Conservation (phyloP, 2,329 filamentous ascomycete genomes). For the Ascochyta clinopodiicola region DNA sequence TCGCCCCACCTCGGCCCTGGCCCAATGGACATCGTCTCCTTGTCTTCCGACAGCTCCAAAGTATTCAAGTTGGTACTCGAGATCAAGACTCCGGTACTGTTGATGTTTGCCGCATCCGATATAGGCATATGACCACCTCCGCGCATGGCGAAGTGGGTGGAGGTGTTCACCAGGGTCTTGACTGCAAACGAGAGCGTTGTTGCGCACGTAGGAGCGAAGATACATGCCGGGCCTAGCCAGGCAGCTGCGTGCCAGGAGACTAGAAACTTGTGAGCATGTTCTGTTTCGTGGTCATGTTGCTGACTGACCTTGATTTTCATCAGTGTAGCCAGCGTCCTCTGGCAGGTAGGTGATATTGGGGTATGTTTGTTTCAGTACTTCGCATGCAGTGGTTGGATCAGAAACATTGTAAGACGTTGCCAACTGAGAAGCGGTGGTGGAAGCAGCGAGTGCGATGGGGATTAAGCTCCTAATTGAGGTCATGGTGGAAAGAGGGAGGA, state of each 20-base stretch:
- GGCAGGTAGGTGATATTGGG: conserved; percentile 18
- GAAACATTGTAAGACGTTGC: neutral
- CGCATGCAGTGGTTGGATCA: conserved; percentile 6
- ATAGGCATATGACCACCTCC: conserved; percentile 37
- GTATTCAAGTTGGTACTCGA: conserved; percentile 29
- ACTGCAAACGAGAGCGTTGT: conserved; percentile 26
- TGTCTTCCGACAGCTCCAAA: conserved; percentile 30
- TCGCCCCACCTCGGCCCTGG: conserved; percentile 40
- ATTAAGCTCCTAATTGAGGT: neutral
- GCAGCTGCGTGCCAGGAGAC: conserved; percentile 16
- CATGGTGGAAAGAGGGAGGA: neutral
- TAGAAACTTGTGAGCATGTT: neutral
- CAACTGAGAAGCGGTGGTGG: neutral
- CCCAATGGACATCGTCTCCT: conserved; percentile 32
- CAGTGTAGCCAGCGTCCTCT: conserved; percentile 10
- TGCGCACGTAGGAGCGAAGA: conserved; percentile 24
- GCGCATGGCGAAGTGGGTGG: conserved; percentile 28
- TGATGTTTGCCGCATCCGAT: conserved; percentile 26
- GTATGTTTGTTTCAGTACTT: conserved; percentile 9
- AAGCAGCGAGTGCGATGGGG: neutral
- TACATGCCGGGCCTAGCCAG: conserved; percentile 26
- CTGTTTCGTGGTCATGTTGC: neutral
- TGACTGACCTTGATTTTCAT: conserved; percentile 13
- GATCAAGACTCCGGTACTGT: conserved; percentile 26
- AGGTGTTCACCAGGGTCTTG: conserved; percentile 17